These are phyloP conservation scores for Boletus huronensis DNA, from an alignment of 768 basidiomycete genomes.

Conservation along the genomic window DNA sequence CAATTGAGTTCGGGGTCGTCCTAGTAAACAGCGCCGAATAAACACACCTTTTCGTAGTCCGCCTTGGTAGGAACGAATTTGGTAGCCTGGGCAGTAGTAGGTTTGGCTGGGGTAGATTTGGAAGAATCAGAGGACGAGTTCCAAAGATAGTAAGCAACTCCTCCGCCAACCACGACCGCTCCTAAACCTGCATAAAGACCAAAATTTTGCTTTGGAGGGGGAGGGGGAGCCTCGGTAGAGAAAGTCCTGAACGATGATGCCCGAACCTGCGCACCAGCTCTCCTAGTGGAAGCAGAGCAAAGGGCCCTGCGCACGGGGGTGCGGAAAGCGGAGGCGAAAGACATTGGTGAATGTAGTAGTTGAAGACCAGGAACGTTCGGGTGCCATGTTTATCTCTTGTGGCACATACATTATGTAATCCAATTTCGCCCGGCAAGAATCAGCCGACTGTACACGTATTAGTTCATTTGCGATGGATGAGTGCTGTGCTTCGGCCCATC, in stretches of 20 bases:
- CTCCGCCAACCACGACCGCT: slow-evolving; percentile 57
- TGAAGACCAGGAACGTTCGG: slow-evolving; percentile 1
- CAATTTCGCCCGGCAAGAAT: background rate
- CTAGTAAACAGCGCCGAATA: background rate
- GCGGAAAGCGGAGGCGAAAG: slow-evolving; percentile 48
- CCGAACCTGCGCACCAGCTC: slow-evolving; percentile 34
- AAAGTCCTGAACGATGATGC: slow-evolving; percentile 50
- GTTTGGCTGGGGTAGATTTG: slow-evolving; percentile 52
- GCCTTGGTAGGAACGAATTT: slow-evolving; percentile 75
- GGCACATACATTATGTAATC: slow-evolving; percentile 17
- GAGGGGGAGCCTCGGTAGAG: slow-evolving; percentile 49
- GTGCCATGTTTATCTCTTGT: slow-evolving; percentile 15
- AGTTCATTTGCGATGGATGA: slow-evolving; percentile 24
- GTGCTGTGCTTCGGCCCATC: background rate
- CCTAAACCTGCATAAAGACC: slow-evolving; percentile 60
- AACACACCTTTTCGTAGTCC: slow-evolving; percentile 82
- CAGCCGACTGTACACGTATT: too few species aligned
- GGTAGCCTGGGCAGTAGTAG: slow-evolving; percentile 56
- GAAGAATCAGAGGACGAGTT: slow-evolving; percentile 44
- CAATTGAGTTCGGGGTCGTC: background rate
- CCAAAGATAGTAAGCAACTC: slow-evolving; percentile 62
- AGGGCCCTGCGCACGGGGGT: slow-evolving; percentile 46
- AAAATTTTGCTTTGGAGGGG: slow-evolving; percentile 50
- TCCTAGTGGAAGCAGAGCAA: slow-evolving; percentile 25
- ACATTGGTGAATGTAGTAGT: slow-evolving; percentile 42